A percentile compares a stretch with the other conserved stretches of the same genome.
Conservation (phyloP, 2,329 filamentous ascomycete genomes). For the Fusarium pseudonygamai region DNA sequence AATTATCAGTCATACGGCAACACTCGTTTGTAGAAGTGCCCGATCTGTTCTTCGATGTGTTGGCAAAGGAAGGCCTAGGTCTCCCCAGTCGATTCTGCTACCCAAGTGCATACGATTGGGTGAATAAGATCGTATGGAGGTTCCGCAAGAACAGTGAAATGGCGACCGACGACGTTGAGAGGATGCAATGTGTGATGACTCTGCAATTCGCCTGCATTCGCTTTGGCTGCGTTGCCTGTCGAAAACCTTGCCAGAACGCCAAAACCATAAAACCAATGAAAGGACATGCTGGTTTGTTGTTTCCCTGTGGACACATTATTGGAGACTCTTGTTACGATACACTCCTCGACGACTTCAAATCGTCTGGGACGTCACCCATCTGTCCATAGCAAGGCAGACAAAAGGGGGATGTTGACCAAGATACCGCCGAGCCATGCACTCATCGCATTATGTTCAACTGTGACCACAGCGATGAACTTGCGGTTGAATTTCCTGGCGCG, state of each 20-base stretch:
- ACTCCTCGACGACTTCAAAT: not conserved
- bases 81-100: conserved; percentile 28
- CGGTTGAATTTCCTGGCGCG: not conserved
- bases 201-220: conserved; percentile 24
- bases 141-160: not conserved
- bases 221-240: conserved; percentile 26
- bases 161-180: not conserved
- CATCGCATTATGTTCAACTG: conserved; percentile 32
- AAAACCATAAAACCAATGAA: not conserved
- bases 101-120: conserved; percentile 11
- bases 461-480: conserved; percentile 2
- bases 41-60: conserved; percentile 1
- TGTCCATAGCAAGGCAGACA: conserved; percentile 33
- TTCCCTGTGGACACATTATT: conserved; percentile 39
- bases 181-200: not conserved
- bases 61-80: conserved; percentile 16
- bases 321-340: conserved; percentile 21
- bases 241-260: conserved; percentile 16
- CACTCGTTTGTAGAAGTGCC: not conserved
- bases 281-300: not conserved
- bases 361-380: not conserved
- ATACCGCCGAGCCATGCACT: conserved; percentile 3
- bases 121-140: not conserved
- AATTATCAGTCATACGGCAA: not conserved
- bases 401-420: conserved; percentile 4